Percentiles rank a stretch among this genome's conserved stretches.
Conservation (phyloP, 2,329 filamentous ascomycete species). For the Diaporthe amygdali region DNA sequence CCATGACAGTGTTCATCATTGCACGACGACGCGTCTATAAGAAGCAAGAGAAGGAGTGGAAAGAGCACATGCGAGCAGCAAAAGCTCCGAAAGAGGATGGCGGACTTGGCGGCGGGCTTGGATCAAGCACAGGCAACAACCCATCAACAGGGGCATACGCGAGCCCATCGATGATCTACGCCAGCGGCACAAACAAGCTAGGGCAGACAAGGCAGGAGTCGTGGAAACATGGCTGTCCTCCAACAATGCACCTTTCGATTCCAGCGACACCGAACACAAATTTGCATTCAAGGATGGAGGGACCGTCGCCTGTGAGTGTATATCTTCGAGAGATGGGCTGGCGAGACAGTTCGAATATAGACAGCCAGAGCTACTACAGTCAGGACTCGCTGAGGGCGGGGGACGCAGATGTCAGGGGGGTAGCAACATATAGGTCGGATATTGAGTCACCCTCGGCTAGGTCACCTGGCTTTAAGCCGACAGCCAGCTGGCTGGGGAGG, state of each 20-base stretch:
- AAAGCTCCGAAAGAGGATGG: neutral
- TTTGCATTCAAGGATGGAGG: neutral
- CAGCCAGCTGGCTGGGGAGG: conserved; percentile 18
- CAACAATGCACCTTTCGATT: neutral
- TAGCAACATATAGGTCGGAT: neutral
- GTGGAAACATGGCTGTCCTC: no score
- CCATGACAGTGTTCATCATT: conserved; percentile 13
- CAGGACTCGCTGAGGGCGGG: neutral
- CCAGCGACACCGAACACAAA: neutral
- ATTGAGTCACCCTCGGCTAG: neutral
- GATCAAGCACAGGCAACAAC: neutral
- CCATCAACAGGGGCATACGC: neutral
- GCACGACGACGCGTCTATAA: conserved; percentile 15
- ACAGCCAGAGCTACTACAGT: conserved; percentile 2
- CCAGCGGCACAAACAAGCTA: neutral
- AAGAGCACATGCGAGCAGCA: neutral
- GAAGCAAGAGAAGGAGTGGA: conserved; percentile 14
- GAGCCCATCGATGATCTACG: neutral
- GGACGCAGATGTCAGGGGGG: neutral
- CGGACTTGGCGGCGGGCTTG: neutral
- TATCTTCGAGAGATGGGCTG: neutral
- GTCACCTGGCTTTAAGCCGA: neutral
- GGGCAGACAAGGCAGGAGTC: neutral
- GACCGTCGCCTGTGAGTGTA: neutral
- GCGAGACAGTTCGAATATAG: neutral